phyloP scores from a whole-genome alignment of 2,329 filamentous ascomycete species.

The Metarhizium brunneum region DNA sequence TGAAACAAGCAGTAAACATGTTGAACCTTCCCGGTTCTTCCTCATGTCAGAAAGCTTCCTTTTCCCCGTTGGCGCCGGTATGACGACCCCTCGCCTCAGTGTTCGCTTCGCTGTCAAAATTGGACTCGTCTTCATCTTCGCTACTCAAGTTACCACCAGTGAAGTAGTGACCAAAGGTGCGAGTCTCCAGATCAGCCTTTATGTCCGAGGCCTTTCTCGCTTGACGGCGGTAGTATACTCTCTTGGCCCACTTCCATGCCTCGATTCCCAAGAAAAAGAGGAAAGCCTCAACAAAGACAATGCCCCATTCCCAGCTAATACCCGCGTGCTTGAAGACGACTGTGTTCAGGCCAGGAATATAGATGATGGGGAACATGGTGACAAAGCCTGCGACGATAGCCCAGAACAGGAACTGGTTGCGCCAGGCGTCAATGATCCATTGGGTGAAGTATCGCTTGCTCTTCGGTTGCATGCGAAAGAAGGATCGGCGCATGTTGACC shows the following conservation, averaged over 20 bases:
- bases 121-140: conserved; percentile 9
- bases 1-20: not conserved
- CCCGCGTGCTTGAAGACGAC: conserved; percentile 48
- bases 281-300: conserved; percentile 43
- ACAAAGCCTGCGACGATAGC: conserved; percentile 38
- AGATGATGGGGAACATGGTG: conserved; percentile 40
- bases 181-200: conserved; percentile 20
- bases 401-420: conserved; percentile 63
- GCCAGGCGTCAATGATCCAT: conserved; percentile 58
- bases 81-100: conserved; percentile 6
- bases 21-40: conserved; percentile 1
- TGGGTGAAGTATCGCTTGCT: conserved; percentile 52
- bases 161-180: conserved; percentile 24
- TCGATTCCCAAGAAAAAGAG: conserved; percentile 52
- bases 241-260: conserved; percentile 48
- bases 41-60: conserved; percentile 12
- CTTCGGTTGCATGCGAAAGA: conserved; percentile 63
- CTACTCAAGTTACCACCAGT: conserved; percentile 11
- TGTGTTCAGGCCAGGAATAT: conserved; percentile 48
- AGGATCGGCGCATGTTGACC: conserved; percentile 58
- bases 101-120: conserved; percentile 1
- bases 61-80: not conserved
- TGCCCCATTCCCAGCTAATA: conserved; percentile 53
- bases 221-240: conserved; percentile 21
- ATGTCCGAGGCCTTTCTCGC: conserved; percentile 11